phyloP scores from a whole-genome alignment of 2,329 filamentous ascomycete species.

The Colletotrichum endophyticum region DNA sequence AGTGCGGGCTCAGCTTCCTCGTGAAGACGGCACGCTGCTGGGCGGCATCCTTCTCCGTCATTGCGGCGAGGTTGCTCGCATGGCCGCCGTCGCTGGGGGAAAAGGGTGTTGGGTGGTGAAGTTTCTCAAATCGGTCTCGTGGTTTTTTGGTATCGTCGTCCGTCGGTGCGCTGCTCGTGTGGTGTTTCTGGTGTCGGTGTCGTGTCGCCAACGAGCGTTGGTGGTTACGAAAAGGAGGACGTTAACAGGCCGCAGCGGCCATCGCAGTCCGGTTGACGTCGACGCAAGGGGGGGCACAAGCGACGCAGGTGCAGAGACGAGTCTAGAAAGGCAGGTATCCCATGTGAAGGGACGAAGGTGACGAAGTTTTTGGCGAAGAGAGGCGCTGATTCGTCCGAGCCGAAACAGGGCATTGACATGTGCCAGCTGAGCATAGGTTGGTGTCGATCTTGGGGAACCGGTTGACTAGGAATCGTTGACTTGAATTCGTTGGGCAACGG shows the following conservation, averaged over 20 bases:
- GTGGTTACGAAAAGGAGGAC: background rate
- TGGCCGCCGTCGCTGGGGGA: constrained; percentile 10
- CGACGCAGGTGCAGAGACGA: background rate
- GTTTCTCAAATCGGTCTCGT: background rate
- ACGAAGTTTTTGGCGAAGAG: constrained; percentile 11
- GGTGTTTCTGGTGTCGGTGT: background rate
- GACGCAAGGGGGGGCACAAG: constrained; percentile 9
- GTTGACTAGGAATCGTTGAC: background rate
- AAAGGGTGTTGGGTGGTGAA: background rate
- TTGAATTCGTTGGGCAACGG: background rate
- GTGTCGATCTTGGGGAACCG: background rate
- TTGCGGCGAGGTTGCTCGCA: constrained; percentile 21
- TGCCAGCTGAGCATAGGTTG: constrained; percentile 14
- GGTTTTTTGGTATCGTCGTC: background rate
- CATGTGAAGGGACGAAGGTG: constrained; percentile 19
- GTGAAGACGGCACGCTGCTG: constrained; percentile 4
- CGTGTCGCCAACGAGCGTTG: background rate
- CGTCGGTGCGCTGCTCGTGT: background rate
- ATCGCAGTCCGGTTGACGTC: constrained; percentile 4
- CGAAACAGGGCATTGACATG: constrained; percentile 23
- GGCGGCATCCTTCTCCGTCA: constrained; percentile 25
- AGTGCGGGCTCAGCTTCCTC: constrained; percentile 13
- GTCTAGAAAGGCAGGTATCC: background rate
- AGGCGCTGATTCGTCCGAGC: constrained; percentile 17
- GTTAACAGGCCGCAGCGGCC: constrained; percentile 5